phyloP scores from a whole-genome alignment of 345 rosid genomes.

The Lumnitzera littorea region DNA sequence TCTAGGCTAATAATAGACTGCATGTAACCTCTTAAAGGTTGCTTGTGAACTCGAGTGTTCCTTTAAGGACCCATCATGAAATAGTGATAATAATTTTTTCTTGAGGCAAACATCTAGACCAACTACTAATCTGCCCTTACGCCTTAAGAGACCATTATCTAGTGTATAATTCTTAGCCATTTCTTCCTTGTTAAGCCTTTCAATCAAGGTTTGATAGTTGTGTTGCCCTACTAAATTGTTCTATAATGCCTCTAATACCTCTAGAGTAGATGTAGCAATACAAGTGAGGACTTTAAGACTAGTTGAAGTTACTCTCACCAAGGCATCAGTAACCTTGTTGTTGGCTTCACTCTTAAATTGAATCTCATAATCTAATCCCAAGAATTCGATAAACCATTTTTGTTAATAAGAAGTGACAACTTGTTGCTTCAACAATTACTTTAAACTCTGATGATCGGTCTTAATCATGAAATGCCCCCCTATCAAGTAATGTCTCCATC shows the following conservation, averaged over 20 bases:
- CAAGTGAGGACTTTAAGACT: too few species aligned
- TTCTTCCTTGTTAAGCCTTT: too few species aligned
- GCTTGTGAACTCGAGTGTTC: background rate
- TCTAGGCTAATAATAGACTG: background rate
- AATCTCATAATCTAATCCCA: constrained; percentile 1
- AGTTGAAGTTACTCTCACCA: background rate
- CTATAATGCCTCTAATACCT: too few species aligned
- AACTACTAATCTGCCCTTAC: background rate
- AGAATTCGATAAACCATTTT: too few species aligned
- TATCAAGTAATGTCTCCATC: too few species aligned
- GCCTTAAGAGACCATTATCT: background rate
- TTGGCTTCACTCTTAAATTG: background rate
- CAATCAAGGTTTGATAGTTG: too few species aligned
- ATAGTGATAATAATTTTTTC: background rate
- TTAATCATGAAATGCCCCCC: too few species aligned
- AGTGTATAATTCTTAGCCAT: background rate
- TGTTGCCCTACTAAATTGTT: background rate
- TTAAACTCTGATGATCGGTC: too few species aligned
- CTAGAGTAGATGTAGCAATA: too few species aligned
- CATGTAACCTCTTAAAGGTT: background rate
- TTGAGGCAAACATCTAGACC: background rate
- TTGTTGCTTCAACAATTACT: too few species aligned
- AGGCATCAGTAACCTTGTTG: constrained; percentile 5
- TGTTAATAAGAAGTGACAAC: too few species aligned
- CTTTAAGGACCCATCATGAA: background rate